These are phyloP conservation scores for Graphilbum fragrans DNA, from an alignment of 2,329 filamentous ascomycete species.

Conservation along the genomic window DNA sequence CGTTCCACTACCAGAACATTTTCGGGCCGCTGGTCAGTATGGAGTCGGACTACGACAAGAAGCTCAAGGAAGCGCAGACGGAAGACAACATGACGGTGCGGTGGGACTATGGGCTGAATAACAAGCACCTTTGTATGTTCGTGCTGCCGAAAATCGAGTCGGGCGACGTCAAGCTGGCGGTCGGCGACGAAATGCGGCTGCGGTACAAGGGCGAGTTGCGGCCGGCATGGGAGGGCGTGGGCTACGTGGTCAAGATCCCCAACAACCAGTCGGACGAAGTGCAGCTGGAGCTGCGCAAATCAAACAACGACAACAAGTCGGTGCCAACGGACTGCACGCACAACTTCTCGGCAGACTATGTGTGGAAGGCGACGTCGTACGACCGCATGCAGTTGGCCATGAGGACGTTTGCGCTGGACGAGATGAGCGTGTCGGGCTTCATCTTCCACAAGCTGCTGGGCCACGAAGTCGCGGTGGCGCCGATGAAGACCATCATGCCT, in stretches of 20 bases:
- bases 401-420: constrained; percentile 97
- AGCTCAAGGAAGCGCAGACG: constrained; percentile 94
- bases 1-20: constrained; percentile 97
- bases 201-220: constrained; percentile 93
- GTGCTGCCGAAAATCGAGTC: constrained; percentile 94
- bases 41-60: constrained; percentile 97
- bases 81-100: constrained; percentile 90
- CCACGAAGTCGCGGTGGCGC: constrained; percentile 85
- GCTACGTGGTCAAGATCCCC: constrained; percentile 98
- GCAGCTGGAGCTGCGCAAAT: constrained; percentile 84
- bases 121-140: constrained; percentile 93
- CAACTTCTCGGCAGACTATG: constrained; percentile 97
- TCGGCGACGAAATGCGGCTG: constrained; percentile 96
- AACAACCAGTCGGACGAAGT: constrained; percentile 99
- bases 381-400: constrained; percentile 98
- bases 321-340: constrained; percentile 93
- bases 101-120: constrained; percentile 93
- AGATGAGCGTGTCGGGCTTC: constrained; percentile 96
- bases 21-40: constrained; percentile 98
- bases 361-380: constrained; percentile 99
- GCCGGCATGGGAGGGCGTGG: constrained; percentile 89
- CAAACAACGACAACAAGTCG: constrained; percentile 90
- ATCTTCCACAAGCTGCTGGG: constrained; percentile 96
- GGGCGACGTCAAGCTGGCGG: constrained; percentile 93
- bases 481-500: constrained; percentile 90